Base-by-base conservation (phyloP, 176 grass and related monocot genomes). In the Guadua angustifolia region DNA sequence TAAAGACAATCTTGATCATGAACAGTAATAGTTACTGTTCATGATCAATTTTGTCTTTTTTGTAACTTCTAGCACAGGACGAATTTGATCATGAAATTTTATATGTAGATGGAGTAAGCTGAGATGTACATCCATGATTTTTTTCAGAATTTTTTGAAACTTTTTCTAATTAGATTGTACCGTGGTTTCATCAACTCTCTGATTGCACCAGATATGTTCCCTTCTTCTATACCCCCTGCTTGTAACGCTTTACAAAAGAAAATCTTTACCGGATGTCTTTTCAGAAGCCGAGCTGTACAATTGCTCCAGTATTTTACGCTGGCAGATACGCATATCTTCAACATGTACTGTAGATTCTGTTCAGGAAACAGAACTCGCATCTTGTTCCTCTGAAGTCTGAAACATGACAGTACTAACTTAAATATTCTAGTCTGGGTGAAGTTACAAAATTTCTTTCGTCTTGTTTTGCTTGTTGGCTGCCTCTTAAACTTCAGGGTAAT, bases 241-340 rank as follows among this genome's bases (percentile, higher is more conserved):
- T 10, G 8, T n/a, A 57, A 57, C 52, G 3, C 18, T 55, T 1
- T 55, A 55, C 18, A 21, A 57, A 21, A 7, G 19, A 24, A 50
- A 82, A 47, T 32, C 13, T 42, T 60, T 62, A 80, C 80, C 80
- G 56, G 62, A 80, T 80, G 60, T 90, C 74, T 6, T 52, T 74
- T 90, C 88, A 57, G 56, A 62, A 12, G 66, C 50, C 58, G 16
- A 51, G 49, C 49, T 83, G n/a, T 73, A 70, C 59, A 49, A 24
- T 44, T 64, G 66, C 6, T 58, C 77, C 35, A 36, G 35, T 36
- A 36, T 36, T 83, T 83, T 83, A 77, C 78, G 83, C 9, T 72
- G 32, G 40, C 19, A 55, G 44, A 79, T 74, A 24, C 21, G 51
- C 19, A 69, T 22, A 62, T 79, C 45, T 35, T 82, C 29, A 74